Evolutionary conservation across 306 rosid genomes (phyloP), one percentile per base, ranked within the genome.

Genomic region (Prunus campanulata): DNA sequence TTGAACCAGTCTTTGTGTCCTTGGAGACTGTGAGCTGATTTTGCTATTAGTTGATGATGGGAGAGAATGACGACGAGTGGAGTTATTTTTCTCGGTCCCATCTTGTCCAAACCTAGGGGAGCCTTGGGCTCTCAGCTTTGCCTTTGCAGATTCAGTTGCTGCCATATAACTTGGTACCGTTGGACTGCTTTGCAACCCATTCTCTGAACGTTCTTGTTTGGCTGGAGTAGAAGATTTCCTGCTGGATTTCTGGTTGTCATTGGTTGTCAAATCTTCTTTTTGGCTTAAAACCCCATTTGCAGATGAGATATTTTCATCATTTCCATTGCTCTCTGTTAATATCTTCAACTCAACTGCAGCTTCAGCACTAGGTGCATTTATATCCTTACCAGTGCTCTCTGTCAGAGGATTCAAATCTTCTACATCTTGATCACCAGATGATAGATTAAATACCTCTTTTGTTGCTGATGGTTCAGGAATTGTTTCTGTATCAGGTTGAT

Each of bases 61-160:
- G 78, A 96, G 83, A 73, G 99, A 96, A 71, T 96, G 98, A 42
- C 99, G 91, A 68, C 97, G 87, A 19, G 83, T 81, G 67, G 65
- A 49, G 77, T 82, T 91, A 80, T 62, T 88, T 83, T 29, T 88
- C 82, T 92, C 99, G 10, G 44, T 80, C 42, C 71, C 84, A 0
- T 93, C 99, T 78, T 82, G 93, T 85, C 79, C 96, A 65, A 89
- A 25, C 86, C 89, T 88, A 6, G 99, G 97, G 67, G 99, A 92
- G 82, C 97, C 97, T 83, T 96, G 98, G 44, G 89, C 88, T 87
- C 96, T 93, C 81, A 96, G 84, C 91, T 96, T 96, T 66, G 99
- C 99, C 89, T 85, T 96, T 27, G 97, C 99, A 74, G 99, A 96
- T 88, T 87, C 90, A 79, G 99, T 96, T 77, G 96, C 99, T 62